These are phyloP conservation scores for Nasturtium officinale DNA, from an alignment of 345 rosid species.

Conservation along the genomic window DNA sequence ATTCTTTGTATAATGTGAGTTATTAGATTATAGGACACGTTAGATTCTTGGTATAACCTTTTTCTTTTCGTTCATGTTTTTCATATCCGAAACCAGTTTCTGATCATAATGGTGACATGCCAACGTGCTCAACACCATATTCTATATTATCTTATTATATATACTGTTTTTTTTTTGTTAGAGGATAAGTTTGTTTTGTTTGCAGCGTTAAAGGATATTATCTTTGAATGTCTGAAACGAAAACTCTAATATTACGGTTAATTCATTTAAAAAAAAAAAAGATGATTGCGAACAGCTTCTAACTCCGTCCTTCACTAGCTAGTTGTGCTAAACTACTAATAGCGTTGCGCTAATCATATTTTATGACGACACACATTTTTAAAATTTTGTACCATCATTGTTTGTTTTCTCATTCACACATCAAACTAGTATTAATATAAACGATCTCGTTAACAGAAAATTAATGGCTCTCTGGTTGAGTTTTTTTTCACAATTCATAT, in stretches of 20 bases:
- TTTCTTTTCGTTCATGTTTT: background rate
- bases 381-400: background rate
- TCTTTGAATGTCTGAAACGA: background rate
- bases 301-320: background rate
- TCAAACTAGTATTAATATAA: background rate
- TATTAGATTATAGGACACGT: background rate
- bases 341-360: background rate
- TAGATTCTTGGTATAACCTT: background rate
- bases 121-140: slow-evolving; percentile 8
- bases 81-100: background rate
- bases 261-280: background rate
- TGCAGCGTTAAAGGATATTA: background rate
- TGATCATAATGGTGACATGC: background rate
- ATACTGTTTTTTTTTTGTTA: background rate
- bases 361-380: background rate
- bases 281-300: background rate
- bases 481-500: background rate
- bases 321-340: background rate
- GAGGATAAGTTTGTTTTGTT: background rate
- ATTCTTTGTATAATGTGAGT: background rate
- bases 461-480: background rate
- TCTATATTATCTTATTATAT: slow-evolving; percentile 14
- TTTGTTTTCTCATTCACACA: background rate
- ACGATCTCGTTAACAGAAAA: background rate
- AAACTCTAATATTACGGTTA: background rate